Percentiles rank a stretch among this genome's conserved stretches.
Evolutionary conservation across 2,329 filamentous ascomycete genomes (phyloP).

Genomic region (Neonectria neomacrospora): DNA sequence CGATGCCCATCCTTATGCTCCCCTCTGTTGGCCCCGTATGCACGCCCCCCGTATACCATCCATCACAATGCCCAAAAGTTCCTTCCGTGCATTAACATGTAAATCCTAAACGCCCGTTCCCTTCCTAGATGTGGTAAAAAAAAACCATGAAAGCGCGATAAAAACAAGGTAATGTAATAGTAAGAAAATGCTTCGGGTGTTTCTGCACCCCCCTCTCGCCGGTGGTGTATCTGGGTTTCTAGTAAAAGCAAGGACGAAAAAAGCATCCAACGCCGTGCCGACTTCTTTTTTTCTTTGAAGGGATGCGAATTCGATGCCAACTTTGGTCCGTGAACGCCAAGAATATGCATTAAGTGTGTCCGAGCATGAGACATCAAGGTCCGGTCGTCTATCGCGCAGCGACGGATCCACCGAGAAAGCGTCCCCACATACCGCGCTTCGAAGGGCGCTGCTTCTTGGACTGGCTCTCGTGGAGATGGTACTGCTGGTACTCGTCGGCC

Average conservation of each 20-base stretch:
- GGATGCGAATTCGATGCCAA: conserved; percentile 35
- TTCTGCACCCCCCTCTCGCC: conserved; percentile 27
- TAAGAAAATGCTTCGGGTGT: conserved; percentile 32
- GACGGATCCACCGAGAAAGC: conserved; percentile 61
- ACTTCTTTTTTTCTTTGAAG: conserved; percentile 39
- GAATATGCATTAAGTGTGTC: conserved; percentile 33
- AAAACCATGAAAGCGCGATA: conserved; percentile 21
- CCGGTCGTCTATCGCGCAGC: conserved; percentile 50
- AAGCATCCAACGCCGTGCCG: conserved; percentile 37
- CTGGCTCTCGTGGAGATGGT: conserved; percentile 58
- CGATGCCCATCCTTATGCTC: conserved; percentile 15
- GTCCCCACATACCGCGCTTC: conserved; percentile 62
- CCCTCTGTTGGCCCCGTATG: conserved; percentile 11
- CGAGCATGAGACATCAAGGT: conserved; percentile 22
- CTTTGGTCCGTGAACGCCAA: conserved; percentile 39
- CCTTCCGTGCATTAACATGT: conserved; percentile 30
- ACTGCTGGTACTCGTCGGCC: conserved; percentile 59
- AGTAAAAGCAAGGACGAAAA: conserved; percentile 28
- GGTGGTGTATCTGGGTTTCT: conserved; percentile 37
- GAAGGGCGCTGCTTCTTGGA: conserved; percentile 60
- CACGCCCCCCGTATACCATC: conserved; percentile 7
- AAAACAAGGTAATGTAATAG: conserved; percentile 30
- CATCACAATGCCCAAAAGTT: conserved; percentile 7
- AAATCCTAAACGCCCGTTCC: conserved; percentile 30
- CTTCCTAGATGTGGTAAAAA: conserved; percentile 7